phyloP scores from a whole-genome alignment of 1,284 basidiomycete species.

The Chalciporus piperatoides region DNA sequence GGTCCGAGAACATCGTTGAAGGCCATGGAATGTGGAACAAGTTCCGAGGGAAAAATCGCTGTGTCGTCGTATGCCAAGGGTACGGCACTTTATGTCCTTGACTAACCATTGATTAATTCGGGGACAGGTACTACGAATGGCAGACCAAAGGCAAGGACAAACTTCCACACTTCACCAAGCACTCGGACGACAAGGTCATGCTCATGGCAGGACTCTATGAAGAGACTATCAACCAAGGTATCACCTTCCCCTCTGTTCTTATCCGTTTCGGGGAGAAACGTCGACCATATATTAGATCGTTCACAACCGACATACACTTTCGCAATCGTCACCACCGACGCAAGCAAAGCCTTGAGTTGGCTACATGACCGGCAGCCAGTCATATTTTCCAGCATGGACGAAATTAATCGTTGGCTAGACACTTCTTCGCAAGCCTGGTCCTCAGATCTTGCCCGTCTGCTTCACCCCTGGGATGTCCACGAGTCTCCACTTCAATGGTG shows the following conservation, averaged over 20 bases:
- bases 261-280: neutral
- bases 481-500: slow-evolving; percentile 66
- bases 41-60: slow-evolving; percentile 76
- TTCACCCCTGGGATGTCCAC: slow-evolving; percentile 63
- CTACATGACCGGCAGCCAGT: slow-evolving; percentile 93
- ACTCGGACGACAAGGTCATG: slow-evolving; percentile 65
- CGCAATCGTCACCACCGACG: slow-evolving; percentile 84
- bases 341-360: slow-evolving; percentile 67
- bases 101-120: neutral
- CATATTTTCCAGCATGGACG: slow-evolving; percentile 63
- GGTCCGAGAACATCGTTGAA: slow-evolving; percentile 77
- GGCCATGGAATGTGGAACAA: slow-evolving; percentile 78
- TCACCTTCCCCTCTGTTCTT: neutral
- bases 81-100: slow-evolving; percentile 24
- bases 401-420: slow-evolving; percentile 78
- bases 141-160: slow-evolving; percentile 76
- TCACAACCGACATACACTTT: slow-evolving; percentile 73
- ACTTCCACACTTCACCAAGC: slow-evolving; percentile 78
- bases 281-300: slow-evolving; percentile 39
- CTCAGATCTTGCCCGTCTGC: slow-evolving; percentile 54
- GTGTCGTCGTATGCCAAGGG: slow-evolving; percentile 79
- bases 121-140: slow-evolving; percentile 85
- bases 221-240: slow-evolving; percentile 61
- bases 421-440: slow-evolving; percentile 64
- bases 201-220: slow-evolving; percentile 91